phyloP scores from a whole-genome alignment of 2,329 filamentous ascomycete species.

The Pyrenophora tritici-repentis region DNA sequence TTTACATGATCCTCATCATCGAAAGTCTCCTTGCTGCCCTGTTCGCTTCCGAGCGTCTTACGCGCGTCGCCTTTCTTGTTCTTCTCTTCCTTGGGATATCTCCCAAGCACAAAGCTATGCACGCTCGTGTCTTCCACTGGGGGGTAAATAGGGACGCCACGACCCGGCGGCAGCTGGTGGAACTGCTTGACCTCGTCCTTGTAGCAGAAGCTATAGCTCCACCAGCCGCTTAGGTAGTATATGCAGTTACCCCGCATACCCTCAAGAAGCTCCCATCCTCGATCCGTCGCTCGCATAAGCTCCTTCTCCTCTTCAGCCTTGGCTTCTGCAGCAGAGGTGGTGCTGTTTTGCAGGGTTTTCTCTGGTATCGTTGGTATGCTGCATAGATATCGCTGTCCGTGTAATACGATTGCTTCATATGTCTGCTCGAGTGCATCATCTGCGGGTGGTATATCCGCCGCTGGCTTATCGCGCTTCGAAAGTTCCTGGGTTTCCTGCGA shows the following conservation, averaged over 20 bases:
- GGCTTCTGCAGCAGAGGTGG: conserved; percentile 68
- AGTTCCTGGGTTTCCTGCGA: conserved; percentile 45
- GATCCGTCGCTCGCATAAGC: conserved; percentile 73
- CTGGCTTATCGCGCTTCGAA: conserved; percentile 35
- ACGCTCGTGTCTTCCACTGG: conserved; percentile 78
- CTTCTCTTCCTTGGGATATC: conserved; percentile 49
- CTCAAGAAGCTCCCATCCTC: conserved; percentile 79
- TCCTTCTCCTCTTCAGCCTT: conserved; percentile 80
- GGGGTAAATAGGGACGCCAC: conserved; percentile 68
- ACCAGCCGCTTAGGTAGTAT: conserved; percentile 87
- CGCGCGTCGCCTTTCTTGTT: conserved; percentile 29
- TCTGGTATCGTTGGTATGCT: conserved; percentile 74
- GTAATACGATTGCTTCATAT: conserved; percentile 77
- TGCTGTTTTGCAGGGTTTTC: conserved; percentile 58
- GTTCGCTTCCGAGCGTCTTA: conserved; percentile 38
- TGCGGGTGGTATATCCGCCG: conserved; percentile 16
- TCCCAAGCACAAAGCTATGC: conserved; percentile 77
- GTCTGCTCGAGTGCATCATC: conserved; percentile 42
- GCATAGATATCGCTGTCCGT: conserved; percentile 78
- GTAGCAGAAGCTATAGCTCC: conserved; percentile 96
- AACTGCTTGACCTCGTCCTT: conserved; percentile 87
- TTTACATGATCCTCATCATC: conserved; percentile 37
- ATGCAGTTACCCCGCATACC: conserved; percentile 80
- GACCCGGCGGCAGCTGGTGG: conserved; percentile 75
- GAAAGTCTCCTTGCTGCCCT: conserved; percentile 35